Conservation (phyloP, 2,329 filamentous ascomycete species). For the Neurospora sp. region DNA sequence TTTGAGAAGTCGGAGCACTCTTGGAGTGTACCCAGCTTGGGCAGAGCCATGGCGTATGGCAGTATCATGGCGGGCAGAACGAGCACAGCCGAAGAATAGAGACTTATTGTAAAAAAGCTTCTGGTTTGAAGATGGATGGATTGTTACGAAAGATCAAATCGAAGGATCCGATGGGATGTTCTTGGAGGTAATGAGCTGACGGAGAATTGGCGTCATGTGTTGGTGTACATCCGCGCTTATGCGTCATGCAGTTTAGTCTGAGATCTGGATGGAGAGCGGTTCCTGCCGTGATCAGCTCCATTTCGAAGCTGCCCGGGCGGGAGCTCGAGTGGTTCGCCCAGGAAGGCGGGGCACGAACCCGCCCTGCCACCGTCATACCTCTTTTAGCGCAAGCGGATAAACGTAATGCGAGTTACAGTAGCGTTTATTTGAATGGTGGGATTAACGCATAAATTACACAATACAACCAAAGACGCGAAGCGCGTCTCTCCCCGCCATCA, state of each 20-base stretch:
- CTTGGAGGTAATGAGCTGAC: background rate
- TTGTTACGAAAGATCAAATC: background rate
- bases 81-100: constrained; percentile 28
- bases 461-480: background rate
- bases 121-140: background rate
- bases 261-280: background rate
- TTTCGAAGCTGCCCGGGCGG: too few species aligned
- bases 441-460: background rate
- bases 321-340: background rate
- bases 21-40: constrained; percentile 55
- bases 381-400: background rate
- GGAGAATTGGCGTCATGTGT: background rate
- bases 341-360: background rate
- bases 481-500: background rate
- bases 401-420: background rate
- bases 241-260: background rate
- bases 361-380: background rate
- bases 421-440: background rate
- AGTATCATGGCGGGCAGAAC: background rate
- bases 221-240: background rate
- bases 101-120: constrained; percentile 24
- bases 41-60: constrained; percentile 52
- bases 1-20: constrained; percentile 70
- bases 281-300: background rate
- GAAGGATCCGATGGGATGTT: background rate